A percentile compares a stretch with the other conserved stretches of the same genome.
Evolutionary conservation across 1,284 basidiomycete species (phyloP).

Genomic region (Quambalaria eucalypti): DNA sequence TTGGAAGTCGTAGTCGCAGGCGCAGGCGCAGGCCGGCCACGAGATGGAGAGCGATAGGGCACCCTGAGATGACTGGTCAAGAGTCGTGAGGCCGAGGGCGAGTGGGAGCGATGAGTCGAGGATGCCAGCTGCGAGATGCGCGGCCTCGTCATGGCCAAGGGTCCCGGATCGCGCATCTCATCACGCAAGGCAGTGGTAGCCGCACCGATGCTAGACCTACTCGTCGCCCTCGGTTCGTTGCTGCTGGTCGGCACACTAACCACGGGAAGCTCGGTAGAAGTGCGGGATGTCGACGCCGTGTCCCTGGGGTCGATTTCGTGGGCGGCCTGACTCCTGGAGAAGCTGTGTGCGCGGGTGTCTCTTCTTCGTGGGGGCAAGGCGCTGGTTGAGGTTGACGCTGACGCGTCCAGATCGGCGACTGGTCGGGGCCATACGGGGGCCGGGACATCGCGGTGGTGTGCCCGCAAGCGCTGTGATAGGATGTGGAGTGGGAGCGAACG

Average conservation of each 20-base stretch:
- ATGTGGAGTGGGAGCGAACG: no score
- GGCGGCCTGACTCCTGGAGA: not conserved
- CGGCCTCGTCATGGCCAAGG: slow-evolving; percentile 19
- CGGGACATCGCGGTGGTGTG: no score
- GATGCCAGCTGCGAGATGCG: slow-evolving; percentile 6
- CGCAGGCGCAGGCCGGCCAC: not conserved
- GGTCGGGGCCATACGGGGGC: no score
- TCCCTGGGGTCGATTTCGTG: not conserved
- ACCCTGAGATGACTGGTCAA: no score
- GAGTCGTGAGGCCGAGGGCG: not conserved
- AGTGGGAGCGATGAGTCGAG: not conserved
- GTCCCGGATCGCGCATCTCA: slow-evolving; percentile 5
- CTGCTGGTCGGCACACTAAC: not conserved
- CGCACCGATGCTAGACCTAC: not conserved
- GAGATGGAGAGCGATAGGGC: no score
- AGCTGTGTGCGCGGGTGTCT: not conserved
- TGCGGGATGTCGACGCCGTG: not conserved
- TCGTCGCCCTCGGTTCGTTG: not conserved
- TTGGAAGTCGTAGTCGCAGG: not conserved
- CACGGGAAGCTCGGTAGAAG: not conserved
- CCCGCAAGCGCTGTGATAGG: no score
- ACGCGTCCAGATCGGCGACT: not conserved
- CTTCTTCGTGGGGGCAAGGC: not conserved
- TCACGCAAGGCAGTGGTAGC: not conserved
- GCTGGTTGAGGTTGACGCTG: not conserved